These are phyloP conservation scores for Coriaria nepalensis DNA, from an alignment of 306 rosid species.

Conservation along the genomic window DNA sequence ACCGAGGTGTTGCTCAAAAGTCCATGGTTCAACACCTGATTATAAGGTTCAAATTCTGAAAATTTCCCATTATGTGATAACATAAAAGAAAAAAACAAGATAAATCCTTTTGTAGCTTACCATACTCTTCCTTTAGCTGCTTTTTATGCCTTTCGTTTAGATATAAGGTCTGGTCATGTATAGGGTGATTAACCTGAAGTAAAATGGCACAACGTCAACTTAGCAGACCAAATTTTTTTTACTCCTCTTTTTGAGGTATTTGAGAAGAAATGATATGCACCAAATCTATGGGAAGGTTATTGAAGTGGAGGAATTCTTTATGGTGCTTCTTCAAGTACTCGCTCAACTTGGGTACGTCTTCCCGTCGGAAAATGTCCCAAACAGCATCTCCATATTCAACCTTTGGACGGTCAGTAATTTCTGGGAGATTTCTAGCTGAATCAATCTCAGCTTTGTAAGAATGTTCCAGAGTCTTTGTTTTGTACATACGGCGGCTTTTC, in stretches of 20 bases:
- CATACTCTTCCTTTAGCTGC: constrained; percentile 46
- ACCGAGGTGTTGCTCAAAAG: constrained; percentile 61
- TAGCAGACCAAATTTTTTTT: neutral
- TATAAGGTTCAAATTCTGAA: too few relatives aligned
- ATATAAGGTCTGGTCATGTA: constrained; percentile 64
- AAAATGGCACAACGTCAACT: constrained; percentile 11
- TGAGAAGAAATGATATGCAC: constrained; percentile 28
- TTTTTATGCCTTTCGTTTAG: constrained; percentile 48
- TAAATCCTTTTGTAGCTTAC: constrained; percentile 18
- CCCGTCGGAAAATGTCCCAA: constrained; percentile 66
- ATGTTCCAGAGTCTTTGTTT: too few relatives aligned
- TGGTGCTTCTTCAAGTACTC: constrained; percentile 43
- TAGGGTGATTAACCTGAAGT: constrained; percentile 53
- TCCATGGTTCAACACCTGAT: constrained; percentile 68
- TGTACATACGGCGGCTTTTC: too few relatives aligned
- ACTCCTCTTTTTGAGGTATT: neutral
- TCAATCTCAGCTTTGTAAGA: too few relatives aligned
- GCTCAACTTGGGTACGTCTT: constrained; percentile 53
- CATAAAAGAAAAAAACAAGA: constrained; percentile 2
- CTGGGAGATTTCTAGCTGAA: too few relatives aligned
- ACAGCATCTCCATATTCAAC: constrained; percentile 44
- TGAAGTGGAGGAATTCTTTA: constrained; percentile 45
- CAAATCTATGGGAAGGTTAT: constrained; percentile 33
- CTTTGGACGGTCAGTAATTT: neutral
- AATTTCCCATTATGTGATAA: constrained; percentile 1